phyloP scores from a whole-genome alignment of 257 asterid species.

The Forsythia suspensa region DNA sequence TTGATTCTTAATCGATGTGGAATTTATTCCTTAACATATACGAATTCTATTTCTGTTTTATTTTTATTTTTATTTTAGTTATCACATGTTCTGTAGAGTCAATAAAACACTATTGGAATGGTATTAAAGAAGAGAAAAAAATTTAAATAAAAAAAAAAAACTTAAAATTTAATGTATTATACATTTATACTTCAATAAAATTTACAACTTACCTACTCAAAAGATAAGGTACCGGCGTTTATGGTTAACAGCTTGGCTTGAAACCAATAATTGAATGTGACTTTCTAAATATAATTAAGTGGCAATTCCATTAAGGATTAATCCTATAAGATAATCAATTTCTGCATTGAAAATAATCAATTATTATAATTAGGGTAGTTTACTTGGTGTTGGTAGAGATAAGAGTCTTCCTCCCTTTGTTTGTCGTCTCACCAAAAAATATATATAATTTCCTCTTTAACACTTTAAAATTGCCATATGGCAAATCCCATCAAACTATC shows the following conservation, averaged over 20 bases:
- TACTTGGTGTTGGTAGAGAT: slow-evolving; percentile 30
- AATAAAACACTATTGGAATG: too few species aligned
- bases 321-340: slow-evolving; percentile 9
- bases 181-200: neutral
- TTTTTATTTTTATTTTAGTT: too few species aligned
- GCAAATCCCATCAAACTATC: neutral
- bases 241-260: neutral
- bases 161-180: neutral
- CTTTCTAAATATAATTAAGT: neutral
- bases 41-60: neutral
- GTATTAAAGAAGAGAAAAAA: neutral
- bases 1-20: too few species aligned
- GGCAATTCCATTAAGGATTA: slow-evolving; percentile 14
- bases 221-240: slow-evolving; percentile 6
- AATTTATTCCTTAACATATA: too few species aligned
- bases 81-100: too few species aligned
- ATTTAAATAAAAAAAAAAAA: neutral
- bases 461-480: slow-evolving; percentile 16
- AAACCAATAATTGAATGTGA: slow-evolving; percentile 1
- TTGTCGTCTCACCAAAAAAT: slow-evolving; percentile 6
- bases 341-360: slow-evolving; percentile 3
- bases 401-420: slow-evolving; percentile 12
- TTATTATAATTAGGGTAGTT: neutral
- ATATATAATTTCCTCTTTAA: neutral
- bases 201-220: slow-evolving; percentile 25